phyloP scores from a whole-genome alignment of 139 green algal genomes.

The Chlorella sp. region DNA sequence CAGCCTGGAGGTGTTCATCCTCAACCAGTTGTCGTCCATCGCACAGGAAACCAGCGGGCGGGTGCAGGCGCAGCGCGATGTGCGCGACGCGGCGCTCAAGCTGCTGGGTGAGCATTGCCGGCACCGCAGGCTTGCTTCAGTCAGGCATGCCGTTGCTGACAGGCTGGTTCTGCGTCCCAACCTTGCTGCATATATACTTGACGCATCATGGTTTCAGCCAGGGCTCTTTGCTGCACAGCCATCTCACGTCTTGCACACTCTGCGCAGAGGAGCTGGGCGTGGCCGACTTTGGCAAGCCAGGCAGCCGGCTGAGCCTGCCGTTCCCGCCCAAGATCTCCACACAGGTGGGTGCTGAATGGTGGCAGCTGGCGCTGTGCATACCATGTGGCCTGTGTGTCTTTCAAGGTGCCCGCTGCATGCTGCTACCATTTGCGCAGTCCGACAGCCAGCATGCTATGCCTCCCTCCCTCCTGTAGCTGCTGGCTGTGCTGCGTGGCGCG shows the following conservation, averaged over 20 bases:
- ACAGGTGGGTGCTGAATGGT: constrained; percentile 5
- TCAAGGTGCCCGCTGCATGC: no score
- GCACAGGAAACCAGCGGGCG: constrained; percentile 48
- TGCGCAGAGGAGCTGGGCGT: constrained; percentile 36
- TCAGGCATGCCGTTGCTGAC: background rate
- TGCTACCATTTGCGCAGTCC: no score
- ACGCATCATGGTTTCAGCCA: no score
- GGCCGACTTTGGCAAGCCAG: constrained; percentile 42
- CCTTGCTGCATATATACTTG: no score
- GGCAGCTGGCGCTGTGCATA: no score
- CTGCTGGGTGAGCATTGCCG: constrained; percentile 60
- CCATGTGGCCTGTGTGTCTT: no score
- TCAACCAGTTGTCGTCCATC: background rate
- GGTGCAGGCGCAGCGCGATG: constrained; percentile 64
- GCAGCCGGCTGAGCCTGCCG: constrained; percentile 25
- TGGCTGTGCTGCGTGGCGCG: constrained; percentile 76
- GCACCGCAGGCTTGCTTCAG: background rate
- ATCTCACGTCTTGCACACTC: background rate
- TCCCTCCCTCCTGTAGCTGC: constrained; percentile 43
- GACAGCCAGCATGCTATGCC: background rate
- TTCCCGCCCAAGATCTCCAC: constrained; percentile 36
- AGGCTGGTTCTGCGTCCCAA: no score
- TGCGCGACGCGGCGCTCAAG: constrained; percentile 70
- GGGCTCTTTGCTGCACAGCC: no score
- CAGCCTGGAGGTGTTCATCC: constrained; percentile 2